Percentiles rank a stretch among this genome's conserved stretches.
These are phyloP conservation scores for Myotisia sp. DNA, from an alignment of 2,329 filamentous ascomycete genomes.

Conservation along the genomic window DNA sequence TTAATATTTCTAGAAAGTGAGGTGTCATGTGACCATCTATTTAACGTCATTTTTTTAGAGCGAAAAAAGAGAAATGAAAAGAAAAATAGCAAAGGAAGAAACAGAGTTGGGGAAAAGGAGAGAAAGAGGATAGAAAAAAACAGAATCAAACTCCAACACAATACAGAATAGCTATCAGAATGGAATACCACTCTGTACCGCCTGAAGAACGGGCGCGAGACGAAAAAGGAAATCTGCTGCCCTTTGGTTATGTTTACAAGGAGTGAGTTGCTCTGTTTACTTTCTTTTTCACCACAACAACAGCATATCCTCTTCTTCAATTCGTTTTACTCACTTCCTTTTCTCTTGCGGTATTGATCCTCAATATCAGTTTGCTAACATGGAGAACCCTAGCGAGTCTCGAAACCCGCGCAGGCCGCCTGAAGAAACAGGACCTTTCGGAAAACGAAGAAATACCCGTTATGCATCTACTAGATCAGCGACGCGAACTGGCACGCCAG, in stretches of 20 bases:
- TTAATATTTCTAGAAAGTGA: no score
- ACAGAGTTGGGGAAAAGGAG: no score
- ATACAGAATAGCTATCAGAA: no score
- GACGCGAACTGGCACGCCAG: conserved; percentile 45
- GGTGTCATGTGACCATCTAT: no score
- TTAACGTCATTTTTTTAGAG: no score
- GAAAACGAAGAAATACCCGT: conserved; percentile 36
- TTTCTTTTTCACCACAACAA: not conserved
- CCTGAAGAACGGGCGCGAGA: conserved; percentile 48
- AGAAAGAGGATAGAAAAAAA: no score
- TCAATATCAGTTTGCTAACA: conserved; percentile 6
- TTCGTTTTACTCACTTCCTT: not conserved
- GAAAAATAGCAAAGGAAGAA: no score
- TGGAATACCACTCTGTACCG: conserved; percentile 53
- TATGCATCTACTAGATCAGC: conserved; percentile 34
- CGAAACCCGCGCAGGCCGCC: conserved; percentile 39
- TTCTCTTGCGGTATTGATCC: not conserved
- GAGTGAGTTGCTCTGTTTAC: conserved; percentile 34
- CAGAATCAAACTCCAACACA: no score
- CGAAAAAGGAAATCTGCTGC: conserved; percentile 43
- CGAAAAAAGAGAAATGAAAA: no score
- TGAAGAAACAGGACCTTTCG: conserved; percentile 50
- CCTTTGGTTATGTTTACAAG: conserved; percentile 50
- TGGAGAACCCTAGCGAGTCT: conserved; percentile 24
- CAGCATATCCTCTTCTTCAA: not conserved